Evolutionary conservation across 2,329 filamentous ascomycete genomes (phyloP).

Genomic region (Colletotrichum trifolii): DNA sequence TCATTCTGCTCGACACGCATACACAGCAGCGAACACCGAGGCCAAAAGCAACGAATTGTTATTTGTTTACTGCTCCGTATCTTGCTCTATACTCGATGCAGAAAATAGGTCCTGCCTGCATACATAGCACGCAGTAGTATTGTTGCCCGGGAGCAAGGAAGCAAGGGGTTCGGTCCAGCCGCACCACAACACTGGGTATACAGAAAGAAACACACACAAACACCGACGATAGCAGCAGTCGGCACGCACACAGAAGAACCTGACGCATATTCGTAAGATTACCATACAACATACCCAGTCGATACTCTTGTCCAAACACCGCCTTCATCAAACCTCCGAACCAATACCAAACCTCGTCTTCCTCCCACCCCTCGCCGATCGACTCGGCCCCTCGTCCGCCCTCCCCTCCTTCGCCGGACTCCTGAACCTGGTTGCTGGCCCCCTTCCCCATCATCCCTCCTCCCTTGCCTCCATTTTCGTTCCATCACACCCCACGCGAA

Average conservation of each 20-base stretch:
- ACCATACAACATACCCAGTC: background rate
- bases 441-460: slow-evolving; percentile 11
- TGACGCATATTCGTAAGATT: no score
- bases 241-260: no score
- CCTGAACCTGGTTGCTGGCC: slow-evolving; percentile 27
- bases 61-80: no score
- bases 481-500: slow-evolving; percentile 2
- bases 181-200: no score
- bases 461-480: slow-evolving; percentile 10
- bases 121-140: background rate
- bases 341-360: slow-evolving; percentile 21
- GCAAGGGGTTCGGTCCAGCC: background rate
- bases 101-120: no score
- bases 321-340: slow-evolving; percentile 24
- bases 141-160: background rate
- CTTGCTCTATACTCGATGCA: no score
- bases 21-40: no score
- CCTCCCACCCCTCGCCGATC: slow-evolving; percentile 22
- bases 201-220: no score
- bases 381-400: slow-evolving; percentile 28
- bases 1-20: no score
- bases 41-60: no score
- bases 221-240: no score
- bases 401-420: slow-evolving; percentile 30
- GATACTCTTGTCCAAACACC: background rate